Percentiles rank a stretch among this genome's conserved stretches.
Conservation (phyloP, 2,329 filamentous ascomycete genomes). For the Penicillium sp. region DNA sequence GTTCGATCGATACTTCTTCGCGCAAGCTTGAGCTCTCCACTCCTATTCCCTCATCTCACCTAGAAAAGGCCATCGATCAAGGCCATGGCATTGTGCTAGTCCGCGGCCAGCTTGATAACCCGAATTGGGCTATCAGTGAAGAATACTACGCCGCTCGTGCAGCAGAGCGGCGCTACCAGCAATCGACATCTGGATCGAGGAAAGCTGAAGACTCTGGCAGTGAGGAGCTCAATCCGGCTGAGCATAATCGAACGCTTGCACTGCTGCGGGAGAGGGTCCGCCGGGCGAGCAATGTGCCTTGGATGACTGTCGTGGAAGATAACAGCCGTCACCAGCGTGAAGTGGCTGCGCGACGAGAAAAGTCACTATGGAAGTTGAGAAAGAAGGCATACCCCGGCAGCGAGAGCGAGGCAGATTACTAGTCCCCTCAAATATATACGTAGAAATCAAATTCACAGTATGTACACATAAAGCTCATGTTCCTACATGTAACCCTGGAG, state of each 20-base stretch:
- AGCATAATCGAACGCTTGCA: slow-evolving; percentile 24
- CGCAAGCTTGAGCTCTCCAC: slow-evolving; percentile 50
- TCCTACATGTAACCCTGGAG: not conserved
- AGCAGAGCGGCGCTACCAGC: slow-evolving; percentile 34
- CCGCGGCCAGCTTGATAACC: slow-evolving; percentile 46
- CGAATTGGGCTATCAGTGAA: slow-evolving; percentile 47
- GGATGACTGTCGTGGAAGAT: slow-evolving; percentile 42
- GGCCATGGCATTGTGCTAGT: slow-evolving; percentile 48
- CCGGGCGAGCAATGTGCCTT: slow-evolving; percentile 41
- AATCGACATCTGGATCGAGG: slow-evolving; percentile 20
- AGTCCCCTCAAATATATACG: slow-evolving; percentile 4
- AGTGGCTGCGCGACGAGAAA: slow-evolving; percentile 25
- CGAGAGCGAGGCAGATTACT: slow-evolving; percentile 39
- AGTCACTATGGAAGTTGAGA: slow-evolving; percentile 40
- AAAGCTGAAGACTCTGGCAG: slow-evolving; percentile 12
- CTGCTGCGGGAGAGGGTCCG: slow-evolving; percentile 35
- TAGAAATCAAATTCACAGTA: not conserved
- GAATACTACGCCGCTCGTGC: slow-evolving; percentile 42
- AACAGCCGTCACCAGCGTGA: slow-evolving; percentile 30
- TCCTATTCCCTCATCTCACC: slow-evolving; percentile 39
- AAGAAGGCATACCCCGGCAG: slow-evolving; percentile 40
- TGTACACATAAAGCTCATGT: not conserved
- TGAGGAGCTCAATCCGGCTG: slow-evolving; percentile 6
- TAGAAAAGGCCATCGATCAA: slow-evolving; percentile 34
- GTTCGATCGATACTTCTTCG: slow-evolving; percentile 39